phyloP scores from a whole-genome alignment of 306 rosid species.

The Prosopis cineraria region DNA sequence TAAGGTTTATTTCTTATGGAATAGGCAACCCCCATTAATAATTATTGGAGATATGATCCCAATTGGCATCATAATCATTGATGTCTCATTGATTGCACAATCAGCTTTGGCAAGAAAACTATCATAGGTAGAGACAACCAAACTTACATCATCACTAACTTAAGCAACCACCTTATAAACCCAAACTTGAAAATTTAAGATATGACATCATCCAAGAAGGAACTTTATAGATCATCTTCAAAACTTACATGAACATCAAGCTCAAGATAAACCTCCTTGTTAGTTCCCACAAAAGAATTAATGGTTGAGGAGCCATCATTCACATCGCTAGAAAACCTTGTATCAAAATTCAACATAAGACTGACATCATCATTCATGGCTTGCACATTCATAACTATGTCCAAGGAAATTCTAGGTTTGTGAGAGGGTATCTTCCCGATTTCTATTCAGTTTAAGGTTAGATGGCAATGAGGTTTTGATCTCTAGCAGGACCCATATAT shows the following conservation, averaged over 20 bases:
- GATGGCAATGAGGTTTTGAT: background rate
- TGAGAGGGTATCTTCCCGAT: background rate
- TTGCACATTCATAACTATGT: background rate
- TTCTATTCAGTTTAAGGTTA: background rate
- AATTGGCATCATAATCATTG: background rate
- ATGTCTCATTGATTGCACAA: background rate
- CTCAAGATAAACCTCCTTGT: background rate
- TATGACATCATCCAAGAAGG: background rate
- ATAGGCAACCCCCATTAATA: background rate
- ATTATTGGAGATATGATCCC: background rate
- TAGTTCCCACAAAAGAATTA: background rate
- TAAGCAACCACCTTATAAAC: background rate
- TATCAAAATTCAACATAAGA: background rate
- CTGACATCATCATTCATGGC: background rate
- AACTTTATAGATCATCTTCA: background rate
- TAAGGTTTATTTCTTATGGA: background rate
- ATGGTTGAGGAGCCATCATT: background rate
- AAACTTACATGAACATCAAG: background rate
- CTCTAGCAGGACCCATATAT: background rate
- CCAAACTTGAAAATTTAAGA: background rate
- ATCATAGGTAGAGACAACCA: background rate
- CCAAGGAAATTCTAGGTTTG: background rate
- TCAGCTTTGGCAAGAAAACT: background rate
- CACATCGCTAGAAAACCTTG: background rate
- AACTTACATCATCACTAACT: background rate